Percentiles rank a stretch among this genome's conserved stretches.
Conservation (phyloP, 192 early-diverging fungal genomes). For the Chytriomyces hyalinus region DNA sequence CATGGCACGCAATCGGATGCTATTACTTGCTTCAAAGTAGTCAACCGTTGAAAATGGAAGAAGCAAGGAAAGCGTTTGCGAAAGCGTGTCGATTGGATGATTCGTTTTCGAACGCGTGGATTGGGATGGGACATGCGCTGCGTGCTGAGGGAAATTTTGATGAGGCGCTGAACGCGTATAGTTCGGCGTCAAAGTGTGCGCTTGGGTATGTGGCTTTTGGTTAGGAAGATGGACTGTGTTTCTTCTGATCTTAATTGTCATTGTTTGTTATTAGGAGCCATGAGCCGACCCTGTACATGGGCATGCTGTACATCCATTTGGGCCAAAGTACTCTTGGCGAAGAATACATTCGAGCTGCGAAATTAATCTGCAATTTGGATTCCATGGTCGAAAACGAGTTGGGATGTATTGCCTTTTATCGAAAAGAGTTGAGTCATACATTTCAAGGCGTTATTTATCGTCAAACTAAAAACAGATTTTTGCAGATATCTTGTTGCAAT, state of each 20-base stretch:
- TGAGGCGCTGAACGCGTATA: constrained; percentile 76
- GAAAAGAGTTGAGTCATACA: constrained; percentile 47
- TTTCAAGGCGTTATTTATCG: not conserved
- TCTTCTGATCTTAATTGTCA: constrained; percentile 10
- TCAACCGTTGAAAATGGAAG: constrained; percentile 47
- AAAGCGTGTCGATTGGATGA: constrained; percentile 68
- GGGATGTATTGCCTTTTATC: constrained; percentile 63
- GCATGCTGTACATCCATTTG: constrained; percentile 73
- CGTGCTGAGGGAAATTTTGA: constrained; percentile 76
- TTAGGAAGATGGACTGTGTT: not conserved
- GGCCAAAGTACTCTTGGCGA: constrained; percentile 63
- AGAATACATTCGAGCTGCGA: constrained; percentile 63
- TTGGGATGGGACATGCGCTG: constrained; percentile 83
- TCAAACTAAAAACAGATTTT: not conserved
- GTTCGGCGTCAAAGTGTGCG: constrained; percentile 64
- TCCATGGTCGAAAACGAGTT: constrained; percentile 76
- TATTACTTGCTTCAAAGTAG: constrained; percentile 63
- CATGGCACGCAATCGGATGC: constrained; percentile 81
- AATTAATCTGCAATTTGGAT: constrained; percentile 61
- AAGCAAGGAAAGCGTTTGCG: constrained; percentile 72
- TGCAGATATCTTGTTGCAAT: constrained; percentile 61
- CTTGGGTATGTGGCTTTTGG: constrained; percentile 59
- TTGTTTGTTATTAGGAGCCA: constrained; percentile 60
- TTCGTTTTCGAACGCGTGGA: constrained; percentile 73
- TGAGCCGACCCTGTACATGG: constrained; percentile 74